phyloP scores from a whole-genome alignment of 2,329 filamentous ascomycete genomes.

The Fusarium beomiforme region DNA sequence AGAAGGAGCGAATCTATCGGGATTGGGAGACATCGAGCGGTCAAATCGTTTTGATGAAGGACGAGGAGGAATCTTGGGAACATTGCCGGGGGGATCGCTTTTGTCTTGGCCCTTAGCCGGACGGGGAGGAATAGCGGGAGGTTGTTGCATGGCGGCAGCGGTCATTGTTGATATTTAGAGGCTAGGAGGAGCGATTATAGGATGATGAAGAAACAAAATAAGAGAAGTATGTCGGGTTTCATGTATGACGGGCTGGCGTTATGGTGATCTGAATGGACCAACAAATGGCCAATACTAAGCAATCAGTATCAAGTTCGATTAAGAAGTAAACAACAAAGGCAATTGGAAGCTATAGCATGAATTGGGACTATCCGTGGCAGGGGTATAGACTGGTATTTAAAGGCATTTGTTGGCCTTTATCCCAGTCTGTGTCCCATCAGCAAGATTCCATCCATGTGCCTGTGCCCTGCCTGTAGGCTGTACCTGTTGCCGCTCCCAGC shows the following conservation, averaged over 20 bases:
- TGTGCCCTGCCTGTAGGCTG: constrained; percentile 13
- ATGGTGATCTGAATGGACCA: constrained; percentile 28
- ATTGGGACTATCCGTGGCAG: constrained; percentile 13
- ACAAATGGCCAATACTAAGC: constrained; percentile 36
- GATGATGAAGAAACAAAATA: constrained; percentile 21
- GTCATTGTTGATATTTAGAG: constrained; percentile 54
- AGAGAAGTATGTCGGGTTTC: constrained; percentile 12
- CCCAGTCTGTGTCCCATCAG: constrained; percentile 6
- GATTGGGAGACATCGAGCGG: constrained; percentile 80
- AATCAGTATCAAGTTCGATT: constrained; percentile 40
- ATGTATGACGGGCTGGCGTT: constrained; percentile 28
- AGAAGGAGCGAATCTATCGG: constrained; percentile 84
- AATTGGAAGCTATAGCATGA: constrained; percentile 19
- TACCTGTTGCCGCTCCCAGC: constrained; percentile 1
- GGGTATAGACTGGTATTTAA: constrained; percentile 33
- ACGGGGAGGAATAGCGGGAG: constrained; percentile 66
- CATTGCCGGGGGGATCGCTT: constrained; percentile 45
- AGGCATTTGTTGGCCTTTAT: constrained; percentile 11
- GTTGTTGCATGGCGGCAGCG: constrained; percentile 59
- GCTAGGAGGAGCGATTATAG: constrained; percentile 31
- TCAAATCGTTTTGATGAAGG: constrained; percentile 76
- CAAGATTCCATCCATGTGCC: constrained; percentile 19
- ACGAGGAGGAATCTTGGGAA: constrained; percentile 81
- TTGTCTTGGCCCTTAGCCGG: constrained; percentile 62
- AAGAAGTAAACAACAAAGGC: constrained; percentile 14